Conservation (phyloP, 768 basidiomycete genomes). For the Boletus tylopilopsis region DNA sequence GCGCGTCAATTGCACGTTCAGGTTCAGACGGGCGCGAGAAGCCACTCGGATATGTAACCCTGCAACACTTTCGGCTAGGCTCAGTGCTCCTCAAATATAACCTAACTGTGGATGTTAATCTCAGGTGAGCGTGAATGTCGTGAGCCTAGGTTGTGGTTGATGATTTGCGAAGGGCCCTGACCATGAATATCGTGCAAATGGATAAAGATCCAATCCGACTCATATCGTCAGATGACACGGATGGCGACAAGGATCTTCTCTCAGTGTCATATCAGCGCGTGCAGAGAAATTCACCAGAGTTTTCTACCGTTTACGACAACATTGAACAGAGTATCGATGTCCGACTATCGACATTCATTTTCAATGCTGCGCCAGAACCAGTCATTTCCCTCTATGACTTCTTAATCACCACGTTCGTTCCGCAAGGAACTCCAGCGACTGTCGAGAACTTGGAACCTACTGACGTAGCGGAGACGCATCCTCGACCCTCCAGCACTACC, state of each 20-base stretch:
- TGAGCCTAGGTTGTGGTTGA: slow-evolving; percentile 6
- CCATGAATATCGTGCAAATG: slow-evolving; percentile 68
- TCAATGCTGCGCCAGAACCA: slow-evolving; percentile 86
- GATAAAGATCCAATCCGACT: slow-evolving; percentile 53
- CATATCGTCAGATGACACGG: slow-evolving; percentile 54
- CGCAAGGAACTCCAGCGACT: slow-evolving; percentile 25
- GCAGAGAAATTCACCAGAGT: slow-evolving; percentile 85
- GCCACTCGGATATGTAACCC: slow-evolving; percentile 70
- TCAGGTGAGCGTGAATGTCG: slow-evolving; percentile 48
- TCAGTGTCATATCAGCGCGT: slow-evolving; percentile 74
- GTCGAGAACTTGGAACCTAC: slow-evolving; percentile 9
- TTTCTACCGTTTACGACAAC: slow-evolving; percentile 69
- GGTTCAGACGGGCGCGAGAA: slow-evolving; percentile 59
- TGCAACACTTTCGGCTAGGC: slow-evolving; percentile 73
- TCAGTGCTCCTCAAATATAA: slow-evolving; percentile 79
- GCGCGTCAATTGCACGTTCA: slow-evolving; percentile 76
- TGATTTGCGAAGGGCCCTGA: slow-evolving; percentile 52
- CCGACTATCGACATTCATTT: slow-evolving; percentile 85
- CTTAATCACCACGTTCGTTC: slow-evolving; percentile 94
- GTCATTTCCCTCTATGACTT: slow-evolving; percentile 92
- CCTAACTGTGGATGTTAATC: slow-evolving; percentile 79
- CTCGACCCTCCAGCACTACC: slow-evolving; percentile 52
- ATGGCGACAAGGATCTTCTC: slow-evolving; percentile 63
- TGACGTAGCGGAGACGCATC: background rate
- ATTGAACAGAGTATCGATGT: slow-evolving; percentile 88